Conservation (phyloP, 2,329 filamentous ascomycete genomes). For the Trichophyton verrucosum region DNA sequence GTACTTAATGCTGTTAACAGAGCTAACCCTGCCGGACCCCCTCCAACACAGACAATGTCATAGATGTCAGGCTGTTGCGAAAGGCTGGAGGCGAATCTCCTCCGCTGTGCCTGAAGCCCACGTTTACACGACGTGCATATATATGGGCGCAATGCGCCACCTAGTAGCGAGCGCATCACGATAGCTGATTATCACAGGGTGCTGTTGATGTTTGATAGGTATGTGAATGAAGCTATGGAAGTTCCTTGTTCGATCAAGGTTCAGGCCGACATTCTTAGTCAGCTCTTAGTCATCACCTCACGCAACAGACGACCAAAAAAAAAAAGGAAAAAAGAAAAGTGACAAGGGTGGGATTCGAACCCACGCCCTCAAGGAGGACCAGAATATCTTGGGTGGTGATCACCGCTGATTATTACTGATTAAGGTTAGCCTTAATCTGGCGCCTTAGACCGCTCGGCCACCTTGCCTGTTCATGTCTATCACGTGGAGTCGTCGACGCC, state of each 20-base stretch:
- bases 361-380: slow-evolving; percentile 1
- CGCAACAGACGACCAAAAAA: background rate
- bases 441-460: slow-evolving; percentile 4
- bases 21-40: slow-evolving; percentile 78
- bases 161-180: slow-evolving; percentile 25
- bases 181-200: background rate
- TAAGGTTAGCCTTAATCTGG: slow-evolving; percentile 4
- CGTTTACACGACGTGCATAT: slow-evolving; percentile 30
- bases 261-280: background rate
- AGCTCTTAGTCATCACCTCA: background rate
- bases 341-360: slow-evolving; percentile 5
- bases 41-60: slow-evolving; percentile 85
- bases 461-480: slow-evolving; percentile 2
- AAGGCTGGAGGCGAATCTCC: slow-evolving; percentile 25
- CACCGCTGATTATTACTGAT: background rate
- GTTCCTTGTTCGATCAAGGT: background rate
- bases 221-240: background rate
- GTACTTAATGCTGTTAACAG: slow-evolving; percentile 64
- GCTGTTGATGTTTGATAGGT: background rate
- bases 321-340: background rate
- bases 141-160: slow-evolving; percentile 26
- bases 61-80: slow-evolving; percentile 56
- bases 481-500: background rate
- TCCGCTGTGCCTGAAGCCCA: slow-evolving; percentile 17
- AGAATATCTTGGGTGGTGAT: background rate